Base-by-base conservation (phyloP, 768 basidiomycete species). In the Leucocoprinus birnbaumii region DNA sequence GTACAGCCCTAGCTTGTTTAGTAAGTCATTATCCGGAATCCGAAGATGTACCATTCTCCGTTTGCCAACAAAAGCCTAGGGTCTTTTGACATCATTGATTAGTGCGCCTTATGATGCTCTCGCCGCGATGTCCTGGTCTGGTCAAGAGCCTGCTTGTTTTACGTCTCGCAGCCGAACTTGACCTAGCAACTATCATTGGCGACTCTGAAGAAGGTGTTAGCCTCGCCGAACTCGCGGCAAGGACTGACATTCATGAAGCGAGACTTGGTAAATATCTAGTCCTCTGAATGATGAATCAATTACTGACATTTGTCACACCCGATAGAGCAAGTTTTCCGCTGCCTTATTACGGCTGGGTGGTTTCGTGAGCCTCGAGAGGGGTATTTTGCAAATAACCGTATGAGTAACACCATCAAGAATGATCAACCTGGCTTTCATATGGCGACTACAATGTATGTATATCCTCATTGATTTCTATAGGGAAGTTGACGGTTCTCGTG, bases 41-140 rank as follows among this genome's bases (percentile, higher is more conserved):
- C 11, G 40, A 19, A n/a, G 13, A 25, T 22, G 35, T 21, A 21
- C 27, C 50, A n/a, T n/a, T n/a, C n/a, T n/a, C n/a, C n/a, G n/a
- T n/a, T n/a, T n/a, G 18, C 40, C 43, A 43, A 41, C 49, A 24
- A 41, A 21, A 19, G 3, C 13, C 24, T 58, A 73, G 71, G 67
- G 69, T 16, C 63, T 70, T 18, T 59, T 73, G 58, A 74, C 68
- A 55, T 65, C 67, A 8, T 62, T 74, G 48, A 59, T 73, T 44
- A 68, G 71, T 48, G 67, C 68, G 16, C 73, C 71, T 9, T 68
- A 71, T 51, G 71, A 74, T 58, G 69, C 71, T 13, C 60, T 73
- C 21, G 63, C 66, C 14, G 65, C 69, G 8, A 71, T 67, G 52
- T 68, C 70, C 2, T 71, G 66, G 65, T 68, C 66, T 65, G 62